Percentiles rank a stretch among this genome's conserved stretches.
These are phyloP conservation scores for Phialocephala subalpina DNA, from an alignment of 2,329 filamentous ascomycete genomes.

Conservation along the genomic window DNA sequence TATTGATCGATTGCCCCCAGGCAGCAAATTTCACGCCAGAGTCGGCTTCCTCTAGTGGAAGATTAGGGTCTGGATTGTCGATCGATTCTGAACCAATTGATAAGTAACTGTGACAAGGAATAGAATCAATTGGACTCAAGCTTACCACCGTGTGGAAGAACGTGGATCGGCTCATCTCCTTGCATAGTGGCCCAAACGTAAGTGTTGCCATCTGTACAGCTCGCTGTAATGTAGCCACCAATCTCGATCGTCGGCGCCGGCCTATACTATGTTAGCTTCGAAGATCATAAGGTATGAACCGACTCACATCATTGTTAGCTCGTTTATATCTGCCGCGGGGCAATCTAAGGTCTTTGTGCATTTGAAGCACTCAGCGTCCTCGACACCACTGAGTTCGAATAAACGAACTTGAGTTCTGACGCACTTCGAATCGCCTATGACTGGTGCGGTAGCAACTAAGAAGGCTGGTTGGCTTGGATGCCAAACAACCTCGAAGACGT, in stretches of 20 bases:
- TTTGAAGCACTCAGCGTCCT: slow-evolving; percentile 47
- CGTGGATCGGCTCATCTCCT: slow-evolving; percentile 63
- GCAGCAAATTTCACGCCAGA: slow-evolving; percentile 70
- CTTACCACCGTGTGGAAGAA: slow-evolving; percentile 59
- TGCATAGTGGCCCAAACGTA: slow-evolving; percentile 70
- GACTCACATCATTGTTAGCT: slow-evolving; percentile 60
- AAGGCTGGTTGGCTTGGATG: slow-evolving; percentile 63
- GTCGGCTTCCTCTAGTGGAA: slow-evolving; percentile 59
- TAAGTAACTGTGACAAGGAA: slow-evolving; percentile 24
- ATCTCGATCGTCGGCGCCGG: slow-evolving; percentile 63
- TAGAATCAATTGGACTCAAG: neutral
- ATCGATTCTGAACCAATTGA: slow-evolving; percentile 35
- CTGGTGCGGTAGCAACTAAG: slow-evolving; percentile 64
- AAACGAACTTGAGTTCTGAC: slow-evolving; percentile 65
- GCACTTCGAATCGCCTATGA: slow-evolving; percentile 50
- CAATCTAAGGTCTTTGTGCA: slow-evolving; percentile 66
- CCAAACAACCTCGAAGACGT: slow-evolving; percentile 72
- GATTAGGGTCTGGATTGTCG: slow-evolving; percentile 40
- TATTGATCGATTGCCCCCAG: slow-evolving; percentile 64
- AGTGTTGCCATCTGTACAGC: slow-evolving; percentile 66
- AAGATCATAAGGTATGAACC: neutral
- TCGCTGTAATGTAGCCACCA: slow-evolving; percentile 64
- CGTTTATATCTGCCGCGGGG: slow-evolving; percentile 67
- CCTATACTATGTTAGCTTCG: slow-evolving; percentile 44
- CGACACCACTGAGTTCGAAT: slow-evolving; percentile 49